Conservation (phyloP, 306 rosid genomes). For the Acacia crassicarpa region DNA sequence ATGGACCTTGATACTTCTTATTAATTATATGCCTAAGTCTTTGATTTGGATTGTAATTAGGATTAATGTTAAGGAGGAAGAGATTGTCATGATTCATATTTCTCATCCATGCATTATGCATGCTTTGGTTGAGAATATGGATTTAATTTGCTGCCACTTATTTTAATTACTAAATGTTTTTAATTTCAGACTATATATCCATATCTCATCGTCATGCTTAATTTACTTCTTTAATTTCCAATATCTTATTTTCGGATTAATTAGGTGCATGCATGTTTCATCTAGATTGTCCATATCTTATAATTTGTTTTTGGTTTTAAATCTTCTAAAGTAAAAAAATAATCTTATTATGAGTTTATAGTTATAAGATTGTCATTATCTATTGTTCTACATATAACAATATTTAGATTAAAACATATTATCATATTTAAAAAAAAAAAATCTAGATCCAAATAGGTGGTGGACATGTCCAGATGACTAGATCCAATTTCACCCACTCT, state of each 20-base stretch:
- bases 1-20: conserved; percentile 60
- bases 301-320: background rate
- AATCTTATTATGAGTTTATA: background rate
- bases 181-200: conserved; percentile 35
- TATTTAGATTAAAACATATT: too few relatives aligned
- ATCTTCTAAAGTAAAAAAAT: background rate
- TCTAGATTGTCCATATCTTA: background rate
- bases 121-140: conserved; percentile 47
- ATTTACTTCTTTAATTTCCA: conserved; percentile 29
- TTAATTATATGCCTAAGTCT: conserved; percentile 59
- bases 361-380: background rate
- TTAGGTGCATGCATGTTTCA: background rate
- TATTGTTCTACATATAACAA: background rate
- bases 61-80: conserved; percentile 45
- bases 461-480: background rate
- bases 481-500: background rate
- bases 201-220: background rate
- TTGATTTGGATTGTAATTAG: conserved; percentile 70
- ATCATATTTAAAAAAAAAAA: too few relatives aligned
- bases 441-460: background rate
- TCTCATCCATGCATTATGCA: conserved; percentile 40
- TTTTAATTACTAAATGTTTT: conserved; percentile 39
- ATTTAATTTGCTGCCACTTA: conserved; percentile 41
- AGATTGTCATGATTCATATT: conserved; percentile 41
- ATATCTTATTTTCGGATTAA: conserved; percentile 10